These are phyloP conservation scores for Heliocybe sulcata DNA, from an alignment of 1,284 basidiomycete species.

Conservation along the genomic window DNA sequence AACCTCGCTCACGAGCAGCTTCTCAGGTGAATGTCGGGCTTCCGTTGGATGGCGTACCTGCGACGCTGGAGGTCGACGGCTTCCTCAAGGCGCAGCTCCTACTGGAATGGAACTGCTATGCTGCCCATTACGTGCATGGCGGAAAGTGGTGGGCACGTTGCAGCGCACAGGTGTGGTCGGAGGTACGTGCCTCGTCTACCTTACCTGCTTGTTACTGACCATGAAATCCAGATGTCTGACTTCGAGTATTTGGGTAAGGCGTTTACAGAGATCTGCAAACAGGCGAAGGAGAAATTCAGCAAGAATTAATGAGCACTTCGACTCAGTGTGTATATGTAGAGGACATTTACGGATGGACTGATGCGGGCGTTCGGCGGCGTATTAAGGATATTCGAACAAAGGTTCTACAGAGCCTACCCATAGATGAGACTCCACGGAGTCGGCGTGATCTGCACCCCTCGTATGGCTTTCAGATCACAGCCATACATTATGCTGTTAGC, in stretches of 20 bases:
- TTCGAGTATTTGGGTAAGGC: conserved; percentile 42
- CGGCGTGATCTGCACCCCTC: too few relatives aligned
- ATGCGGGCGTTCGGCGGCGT: too few relatives aligned
- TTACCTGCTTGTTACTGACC: conserved; percentile 1
- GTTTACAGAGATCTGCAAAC: conserved; percentile 22
- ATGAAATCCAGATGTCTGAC: conserved; percentile 36
- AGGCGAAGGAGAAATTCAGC: neutral
- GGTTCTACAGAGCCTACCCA: too few relatives aligned
- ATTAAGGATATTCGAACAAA: too few relatives aligned
- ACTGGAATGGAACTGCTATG: conserved; percentile 34
- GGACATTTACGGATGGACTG: too few relatives aligned
- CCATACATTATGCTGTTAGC: too few relatives aligned
- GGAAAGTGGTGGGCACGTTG: conserved; percentile 66
- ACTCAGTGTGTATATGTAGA: neutral
- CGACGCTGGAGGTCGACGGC: conserved; percentile 19
- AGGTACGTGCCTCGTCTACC: conserved; percentile 36
- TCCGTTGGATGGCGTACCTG: conserved; percentile 32
- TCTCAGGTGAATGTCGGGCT: conserved; percentile 48
- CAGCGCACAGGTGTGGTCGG: conserved; percentile 69
- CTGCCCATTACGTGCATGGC: conserved; percentile 45
- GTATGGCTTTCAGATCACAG: too few relatives aligned
- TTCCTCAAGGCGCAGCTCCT: conserved; percentile 32
- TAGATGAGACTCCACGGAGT: too few relatives aligned
- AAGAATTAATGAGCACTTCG: neutral
- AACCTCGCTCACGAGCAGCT: neutral